Evolutionary conservation across 31 red algal genomes (phyloP), one percentile per base, ranked within the genome.

Genomic region (Asparagopsis taxiformis): DNA sequence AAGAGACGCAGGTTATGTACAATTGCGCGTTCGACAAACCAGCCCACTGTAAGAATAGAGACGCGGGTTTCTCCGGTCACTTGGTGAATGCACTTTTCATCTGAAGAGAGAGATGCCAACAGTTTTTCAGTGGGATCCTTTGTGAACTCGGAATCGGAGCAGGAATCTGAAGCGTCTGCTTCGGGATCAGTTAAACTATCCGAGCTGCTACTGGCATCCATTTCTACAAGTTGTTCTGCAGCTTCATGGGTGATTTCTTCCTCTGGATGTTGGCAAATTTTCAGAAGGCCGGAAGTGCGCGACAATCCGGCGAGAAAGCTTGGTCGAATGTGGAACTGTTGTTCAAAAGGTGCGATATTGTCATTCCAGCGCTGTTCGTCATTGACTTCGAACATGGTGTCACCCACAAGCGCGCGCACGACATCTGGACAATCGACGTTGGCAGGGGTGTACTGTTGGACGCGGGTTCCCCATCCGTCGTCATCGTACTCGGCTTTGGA

Each of bases 21-120:
- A 36, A 91, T 91, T 9, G 87, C 61, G 13, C 78, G 59, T 54
- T 91, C 87, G 31, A 91, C 63, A 67, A 81, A 91, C 70, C 76
- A 81, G 46, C 87, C 87, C 13, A 91, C 28, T 22, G 77, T 82
- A 19, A 82, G 26, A 44, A 91, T 77, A 50, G 30, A 62, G 15
- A 91, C 87, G 41, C 71, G 70, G 17, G 87, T 82, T 24, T 81
- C 72, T 1, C 87, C 87, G 20, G 35, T 54, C 16, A 91, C 71
- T n/a, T 64, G 30, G 63, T 91, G 87, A 9, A 70, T 22, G 59
- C 59, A 66, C 25, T 70, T 74, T 49, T 85, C 81, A 19, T 55
- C 61, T 31, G 59, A 21, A 31, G 70, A 16, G 33, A 75, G 48
- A n/a, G 19, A 23, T 6, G 50, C 61, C 1, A 85, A 0, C 19